Percentiles rank a stretch among this genome's conserved stretches.
These are phyloP conservation scores for Periconia macrospinosa DNA, from an alignment of 2,329 filamentous ascomycete species.

Conservation along the genomic window DNA sequence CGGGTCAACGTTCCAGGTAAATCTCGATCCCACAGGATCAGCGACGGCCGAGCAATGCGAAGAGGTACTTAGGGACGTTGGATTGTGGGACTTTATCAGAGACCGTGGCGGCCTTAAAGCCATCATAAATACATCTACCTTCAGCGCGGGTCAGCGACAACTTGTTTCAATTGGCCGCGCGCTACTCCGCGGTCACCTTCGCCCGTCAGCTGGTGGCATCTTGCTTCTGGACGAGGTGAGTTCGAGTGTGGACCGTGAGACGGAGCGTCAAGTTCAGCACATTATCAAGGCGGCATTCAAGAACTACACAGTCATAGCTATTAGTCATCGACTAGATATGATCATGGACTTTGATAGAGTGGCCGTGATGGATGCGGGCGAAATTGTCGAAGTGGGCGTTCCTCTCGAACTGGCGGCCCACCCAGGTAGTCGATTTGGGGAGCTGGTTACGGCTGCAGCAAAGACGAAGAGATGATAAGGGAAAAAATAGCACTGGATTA, in stretches of 20 bases:
- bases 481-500: too few species aligned
- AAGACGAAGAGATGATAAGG: background rate
- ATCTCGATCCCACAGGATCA: constrained; percentile 46
- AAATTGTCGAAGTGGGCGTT: constrained; percentile 43
- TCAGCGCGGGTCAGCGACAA: constrained; percentile 58
- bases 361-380: constrained; percentile 42
- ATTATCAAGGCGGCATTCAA: constrained; percentile 56
- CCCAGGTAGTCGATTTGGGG: constrained; percentile 6
- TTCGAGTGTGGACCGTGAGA: constrained; percentile 56
- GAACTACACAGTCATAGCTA: constrained; percentile 25
- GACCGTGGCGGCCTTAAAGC: constrained; percentile 12
- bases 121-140: constrained; percentile 4
- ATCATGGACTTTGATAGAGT: constrained; percentile 26
- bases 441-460: constrained; percentile 7
- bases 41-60: constrained; percentile 38
- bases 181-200: constrained; percentile 42
- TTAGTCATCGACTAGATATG: constrained; percentile 20
- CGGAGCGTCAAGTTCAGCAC: constrained; percentile 58
- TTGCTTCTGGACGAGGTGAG: constrained; percentile 23
- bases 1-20: constrained; percentile 43
- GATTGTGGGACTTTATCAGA: constrained; percentile 42
- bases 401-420: constrained; percentile 7
- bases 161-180: constrained; percentile 63
- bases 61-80: constrained; percentile 46
- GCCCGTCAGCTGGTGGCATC: constrained; percentile 13